Evolutionary conservation across 225 moss, liverwort and hornwort species (phyloP).

Genomic region (Sphagnum tenellum): DNA sequence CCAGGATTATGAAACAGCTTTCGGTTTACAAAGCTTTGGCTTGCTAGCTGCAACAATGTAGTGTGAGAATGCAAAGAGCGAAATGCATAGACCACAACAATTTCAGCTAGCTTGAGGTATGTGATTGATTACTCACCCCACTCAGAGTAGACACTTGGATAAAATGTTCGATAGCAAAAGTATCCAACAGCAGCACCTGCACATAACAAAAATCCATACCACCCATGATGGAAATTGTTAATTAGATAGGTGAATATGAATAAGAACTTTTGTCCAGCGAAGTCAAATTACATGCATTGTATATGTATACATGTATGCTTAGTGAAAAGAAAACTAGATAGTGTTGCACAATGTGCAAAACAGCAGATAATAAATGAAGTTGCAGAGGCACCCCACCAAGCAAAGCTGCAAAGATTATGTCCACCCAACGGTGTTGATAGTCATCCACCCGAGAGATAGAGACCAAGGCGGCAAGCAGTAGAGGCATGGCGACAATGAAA

Average conservation of each 20-base stretch:
- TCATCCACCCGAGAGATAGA: constrained; percentile 57
- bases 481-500: constrained; percentile 39
- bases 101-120: background rate
- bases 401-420: constrained; percentile 43
- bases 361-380: background rate
- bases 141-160: constrained; percentile 50
- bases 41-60: background rate
- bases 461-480: constrained; percentile 38
- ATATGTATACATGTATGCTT: background rate
- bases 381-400: constrained; percentile 26
- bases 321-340: background rate
- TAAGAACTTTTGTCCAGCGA: background rate
- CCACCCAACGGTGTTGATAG: constrained; percentile 81
- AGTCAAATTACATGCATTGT: background rate
- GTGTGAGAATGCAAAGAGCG: background rate
- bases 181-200: constrained; percentile 46
- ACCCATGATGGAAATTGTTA: background rate
- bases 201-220: background rate
- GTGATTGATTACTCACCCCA: constrained; percentile 42
- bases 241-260: background rate
- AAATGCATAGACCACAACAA: too few relatives aligned
- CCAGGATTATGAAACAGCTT: too few relatives aligned
- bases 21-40: too few relatives aligned
- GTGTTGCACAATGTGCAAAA: background rate
- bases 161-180: constrained; percentile 50